Evolutionary conservation across 2,329 filamentous ascomycete species (phyloP).

Genomic region (Calycina herbarum): DNA sequence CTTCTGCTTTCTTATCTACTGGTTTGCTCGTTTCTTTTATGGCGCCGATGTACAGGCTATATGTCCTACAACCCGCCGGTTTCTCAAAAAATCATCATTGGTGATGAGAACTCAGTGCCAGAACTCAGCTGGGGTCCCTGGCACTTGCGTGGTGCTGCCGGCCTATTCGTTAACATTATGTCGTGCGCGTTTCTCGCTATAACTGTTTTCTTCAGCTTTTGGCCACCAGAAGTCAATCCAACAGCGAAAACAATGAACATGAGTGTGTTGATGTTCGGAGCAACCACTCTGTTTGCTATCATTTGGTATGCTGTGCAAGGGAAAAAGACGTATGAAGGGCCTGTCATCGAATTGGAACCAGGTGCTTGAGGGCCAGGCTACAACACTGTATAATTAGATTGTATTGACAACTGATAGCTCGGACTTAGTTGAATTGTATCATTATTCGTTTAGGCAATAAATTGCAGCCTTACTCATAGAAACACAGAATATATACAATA

Average conservation of each 20-base stretch:
- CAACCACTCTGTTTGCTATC: not conserved
- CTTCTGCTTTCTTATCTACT: constrained; percentile 15
- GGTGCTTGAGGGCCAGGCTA: not conserved
- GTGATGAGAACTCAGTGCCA: not conserved
- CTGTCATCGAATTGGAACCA: constrained; percentile 6
- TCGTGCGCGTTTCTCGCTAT: constrained; percentile 8
- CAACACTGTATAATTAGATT: not conserved
- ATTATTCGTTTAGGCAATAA: no score
- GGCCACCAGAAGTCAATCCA: not conserved
- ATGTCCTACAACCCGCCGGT: constrained; percentile 6
- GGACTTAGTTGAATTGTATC: no score
- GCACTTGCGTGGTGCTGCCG: not conserved
- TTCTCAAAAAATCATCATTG: constrained; percentile 4
- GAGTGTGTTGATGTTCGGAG: constrained; percentile 5
- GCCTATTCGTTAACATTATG: not conserved
- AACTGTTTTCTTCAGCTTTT: constrained; percentile 9
- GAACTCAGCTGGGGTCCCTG: constrained; percentile 8
- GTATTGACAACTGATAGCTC: not conserved
- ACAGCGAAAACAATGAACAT: constrained; percentile 6
- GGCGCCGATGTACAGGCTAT: constrained; percentile 8
- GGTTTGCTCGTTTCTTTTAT: constrained; percentile 36
- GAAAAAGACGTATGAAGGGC: constrained; percentile 4
- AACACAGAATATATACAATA: no score
- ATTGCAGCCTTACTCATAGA: no score
- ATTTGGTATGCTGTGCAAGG: constrained; percentile 5